Evolutionary conservation across 176 grass and related monocot species (phyloP).

Genomic region (Raddia distichophylla): DNA sequence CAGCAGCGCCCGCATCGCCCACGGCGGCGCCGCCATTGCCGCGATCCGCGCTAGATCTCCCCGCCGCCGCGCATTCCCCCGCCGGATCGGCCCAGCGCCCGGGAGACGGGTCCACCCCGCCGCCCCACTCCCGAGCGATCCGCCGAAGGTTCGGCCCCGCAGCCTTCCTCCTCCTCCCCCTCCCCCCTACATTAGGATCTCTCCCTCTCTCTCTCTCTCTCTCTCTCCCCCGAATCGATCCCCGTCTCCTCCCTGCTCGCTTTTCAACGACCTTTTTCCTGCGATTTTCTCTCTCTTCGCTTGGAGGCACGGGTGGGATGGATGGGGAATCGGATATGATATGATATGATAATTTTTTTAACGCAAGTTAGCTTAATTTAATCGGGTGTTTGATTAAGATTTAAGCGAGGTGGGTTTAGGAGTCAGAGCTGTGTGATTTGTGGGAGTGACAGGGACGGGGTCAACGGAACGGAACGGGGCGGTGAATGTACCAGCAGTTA

Average conservation of each 20-base stretch:
- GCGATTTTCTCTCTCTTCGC: conserved; percentile 24
- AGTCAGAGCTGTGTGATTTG: conserved; percentile 18
- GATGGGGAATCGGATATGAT: neutral
- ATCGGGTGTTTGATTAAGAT: neutral
- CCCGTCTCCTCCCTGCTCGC: neutral
- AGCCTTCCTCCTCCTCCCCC: conserved; percentile 25
- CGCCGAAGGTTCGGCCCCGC: conserved; percentile 38
- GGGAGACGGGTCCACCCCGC: neutral
- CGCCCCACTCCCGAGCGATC: conserved; percentile 29
- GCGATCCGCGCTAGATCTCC: conserved; percentile 57
- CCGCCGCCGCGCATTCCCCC: conserved; percentile 51
- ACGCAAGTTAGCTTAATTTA: neutral
- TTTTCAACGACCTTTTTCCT: neutral
- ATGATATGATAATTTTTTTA: neutral
- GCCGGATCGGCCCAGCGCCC: neutral
- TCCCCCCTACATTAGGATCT: neutral
- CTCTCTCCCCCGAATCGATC: neutral
- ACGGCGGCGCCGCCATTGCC: conserved; percentile 42
- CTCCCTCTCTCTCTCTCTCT: neutral
- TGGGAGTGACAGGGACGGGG: neutral
- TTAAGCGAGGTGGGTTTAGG: conserved; percentile 27
- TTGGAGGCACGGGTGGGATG: conserved; percentile 15
- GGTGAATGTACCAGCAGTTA: no score
- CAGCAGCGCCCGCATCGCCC: conserved; percentile 44
- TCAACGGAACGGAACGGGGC: conserved; percentile 38